Base-by-base conservation (phyloP, 139 green algal species). In the Volvox reticuliferus region DNA sequence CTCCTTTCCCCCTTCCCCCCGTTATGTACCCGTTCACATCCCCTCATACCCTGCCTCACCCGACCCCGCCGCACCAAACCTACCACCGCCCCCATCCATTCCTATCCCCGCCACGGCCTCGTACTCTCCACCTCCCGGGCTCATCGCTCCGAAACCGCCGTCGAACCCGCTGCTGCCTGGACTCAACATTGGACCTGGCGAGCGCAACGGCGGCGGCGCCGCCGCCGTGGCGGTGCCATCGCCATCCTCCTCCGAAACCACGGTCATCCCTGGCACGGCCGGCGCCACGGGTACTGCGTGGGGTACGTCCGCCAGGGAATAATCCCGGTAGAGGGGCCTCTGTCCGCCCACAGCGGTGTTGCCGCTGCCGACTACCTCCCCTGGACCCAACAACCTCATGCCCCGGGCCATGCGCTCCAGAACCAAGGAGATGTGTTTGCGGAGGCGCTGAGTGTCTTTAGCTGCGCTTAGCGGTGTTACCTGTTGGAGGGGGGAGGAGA, bases 391-490 rank as follows among this genome's bases (percentile, higher is more conserved):
- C 26, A 90, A 50, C 75, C 86, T 86, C 90, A 94, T 93, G 71
- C 95, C 95, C 30, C 91, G 89, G 12, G 92, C 87, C 82, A 96
- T 86, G 62, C 95, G 89, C 92, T 97, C 95, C 86, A 95, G 79
- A 81, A 97, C 94, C 62, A 96, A 87, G 1, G 87, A 85, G n/a
- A 97, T 68, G 88, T 95, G 93, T 91, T 96, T 96, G 86, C 93
- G 94, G 12, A 97, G 93, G 68, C 93, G 89, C 37, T 50, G 33
- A n/a, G 95, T 97, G 83, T 96, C 93, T 63, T 91, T 90, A 21
- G 93, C 84, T 12, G 87, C 65, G 2, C 85, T 78, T 32, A 96
- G 89, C 18, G 91, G 86, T 0, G 91, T 81, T 36, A 95, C 68
- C 26, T 90, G 86, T 18, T 20, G 22, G 71, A 20, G 71, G 1